Base-by-base conservation (phyloP, 2,329 filamentous ascomycete species). In the Penicillium janthinellum region DNA sequence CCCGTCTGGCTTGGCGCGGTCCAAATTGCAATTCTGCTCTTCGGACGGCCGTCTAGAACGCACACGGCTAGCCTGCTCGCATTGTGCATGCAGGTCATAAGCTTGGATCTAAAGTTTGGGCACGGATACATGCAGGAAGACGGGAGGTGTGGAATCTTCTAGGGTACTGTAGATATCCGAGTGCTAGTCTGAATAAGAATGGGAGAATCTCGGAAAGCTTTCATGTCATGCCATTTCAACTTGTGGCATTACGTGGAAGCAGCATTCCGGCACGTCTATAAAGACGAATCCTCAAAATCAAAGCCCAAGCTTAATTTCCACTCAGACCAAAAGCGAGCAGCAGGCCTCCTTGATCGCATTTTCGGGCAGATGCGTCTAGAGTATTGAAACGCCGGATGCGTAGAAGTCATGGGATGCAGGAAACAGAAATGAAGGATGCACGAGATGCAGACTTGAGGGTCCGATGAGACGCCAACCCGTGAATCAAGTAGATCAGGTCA, bases 351-450 rank as follows among this genome's bases (percentile, higher is more conserved):
- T 12, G 4, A 35, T 52, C 54, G 41, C n/a, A 37, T 45, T 57
- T 15, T 49, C 41, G 37, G 44, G 22, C 51, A 42, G 25, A 55
- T 42, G 54, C 41, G 48, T 60, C 54, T 54, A 57, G 5, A 38
- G 20, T 31, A 3, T 17, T 38, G 41, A 12, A 50, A 58, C 51
- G 56, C 59, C 55, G 42, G 11, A 53, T 31, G 31, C 7, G 8
- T 31, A 31, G 31, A 31, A 31, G 31, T 10, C 31, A 10, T 31
- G 31, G 31, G 31, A 31, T 58, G 41, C 35, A 56, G 31, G 25
- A 38, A 20, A 31, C 38, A 45, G 10, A 17, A 35, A 49, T 20
- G 15, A 20, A 35, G 28, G 31, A 20, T 2, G n/a, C 4, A 22
- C 20, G 15, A 20, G 28, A 49, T 35, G 10, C 47, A 15, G 47